A percentile compares a stretch with the other conserved stretches of the same genome.
Conservation (phyloP, 495 filamentous ascomycete genomes). For the Physcia stellaris region DNA sequence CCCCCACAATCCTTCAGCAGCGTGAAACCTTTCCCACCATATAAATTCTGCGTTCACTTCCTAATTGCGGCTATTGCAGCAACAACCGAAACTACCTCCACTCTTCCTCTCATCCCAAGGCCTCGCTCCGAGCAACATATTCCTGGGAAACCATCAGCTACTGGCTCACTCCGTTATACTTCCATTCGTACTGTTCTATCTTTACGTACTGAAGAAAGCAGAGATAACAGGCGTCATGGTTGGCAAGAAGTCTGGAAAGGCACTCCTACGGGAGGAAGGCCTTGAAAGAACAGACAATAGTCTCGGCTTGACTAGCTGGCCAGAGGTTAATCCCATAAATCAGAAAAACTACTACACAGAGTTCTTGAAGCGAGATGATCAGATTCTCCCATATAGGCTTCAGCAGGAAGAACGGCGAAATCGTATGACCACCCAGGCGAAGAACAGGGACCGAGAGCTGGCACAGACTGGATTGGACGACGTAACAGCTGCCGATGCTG, state of each 20-base stretch:
- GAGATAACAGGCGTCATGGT: no score
- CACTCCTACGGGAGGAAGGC: conserved; percentile 52
- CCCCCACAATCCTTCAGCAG: no score
- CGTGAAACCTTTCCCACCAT: no score
- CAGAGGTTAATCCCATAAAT: conserved; percentile 81
- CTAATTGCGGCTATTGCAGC: no score
- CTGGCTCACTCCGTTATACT: no score
- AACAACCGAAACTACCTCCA: no score
- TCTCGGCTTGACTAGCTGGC: conserved; percentile 90
- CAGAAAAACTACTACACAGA: conserved; percentile 99
- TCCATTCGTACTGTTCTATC: no score
- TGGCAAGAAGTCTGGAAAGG: conserved; percentile 51
- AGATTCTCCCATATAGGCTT: conserved; percentile 75
- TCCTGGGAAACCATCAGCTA: no score
- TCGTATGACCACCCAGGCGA: conserved; percentile 65
- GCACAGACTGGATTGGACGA: conserved; percentile 46
- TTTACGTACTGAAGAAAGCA: no score
- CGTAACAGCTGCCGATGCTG: conserved; percentile 30
- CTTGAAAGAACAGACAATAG: conserved; percentile 95
- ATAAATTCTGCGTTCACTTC: no score
- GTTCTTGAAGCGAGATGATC: conserved; percentile 95
- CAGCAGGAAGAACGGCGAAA: conserved; percentile 73
- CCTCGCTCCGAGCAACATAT: no score
- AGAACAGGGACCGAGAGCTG: conserved; percentile 73
- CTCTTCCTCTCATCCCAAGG: no score